Base-by-base conservation (phyloP, 2,329 filamentous ascomycete species). In the Arthrocladium fulminans region DNA sequence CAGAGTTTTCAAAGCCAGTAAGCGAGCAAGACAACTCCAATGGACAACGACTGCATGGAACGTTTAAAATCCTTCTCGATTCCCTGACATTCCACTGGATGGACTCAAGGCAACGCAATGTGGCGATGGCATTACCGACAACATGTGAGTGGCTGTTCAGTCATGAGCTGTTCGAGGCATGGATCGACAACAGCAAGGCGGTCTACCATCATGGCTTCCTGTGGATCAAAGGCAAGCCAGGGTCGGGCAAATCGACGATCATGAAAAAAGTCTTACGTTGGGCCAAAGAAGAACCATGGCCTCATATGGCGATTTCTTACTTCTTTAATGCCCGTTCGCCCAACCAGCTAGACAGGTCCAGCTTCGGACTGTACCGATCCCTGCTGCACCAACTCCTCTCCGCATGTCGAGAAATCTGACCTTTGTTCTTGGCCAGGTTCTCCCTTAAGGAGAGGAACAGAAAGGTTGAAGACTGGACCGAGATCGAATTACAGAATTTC, bases 301-400 rank as follows among this genome's bases (percentile, higher is more conserved):
- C 39, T 4, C 19, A 41, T 19, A 27, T 61, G 0, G 52, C 68
- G 0, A 48, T 72, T 1, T 67, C 65, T 0, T 75, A 73, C 54
- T 75, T 74, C 61, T 75, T 75, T 61, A 69, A 74, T 48, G 71
- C 71, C 0, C 59, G 69, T 46, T 73, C 71, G 0, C 2, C 57
- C 61, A 0, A 24, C 57, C 5, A 54, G 72, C 7, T 50, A 4
- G 71, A 79, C 38, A 74, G 63, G 47, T 68, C 73, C 0, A 62
- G 65, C 0, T 24, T 60, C 0, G 76, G 77, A 0, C 66, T 79
- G 59, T 77, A 75, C 49, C 65, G 73, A 1, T 73, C 73, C 0
- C 45, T 80, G 0, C 45, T 79, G 0, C 50, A 62, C 1, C 73
- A 79, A 25, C 56, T 79, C 0, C 58, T 79, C 0, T 19, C 34